Conservation (phyloP, 495 filamentous ascomycete genomes). For the Neurospora discreta region DNA sequence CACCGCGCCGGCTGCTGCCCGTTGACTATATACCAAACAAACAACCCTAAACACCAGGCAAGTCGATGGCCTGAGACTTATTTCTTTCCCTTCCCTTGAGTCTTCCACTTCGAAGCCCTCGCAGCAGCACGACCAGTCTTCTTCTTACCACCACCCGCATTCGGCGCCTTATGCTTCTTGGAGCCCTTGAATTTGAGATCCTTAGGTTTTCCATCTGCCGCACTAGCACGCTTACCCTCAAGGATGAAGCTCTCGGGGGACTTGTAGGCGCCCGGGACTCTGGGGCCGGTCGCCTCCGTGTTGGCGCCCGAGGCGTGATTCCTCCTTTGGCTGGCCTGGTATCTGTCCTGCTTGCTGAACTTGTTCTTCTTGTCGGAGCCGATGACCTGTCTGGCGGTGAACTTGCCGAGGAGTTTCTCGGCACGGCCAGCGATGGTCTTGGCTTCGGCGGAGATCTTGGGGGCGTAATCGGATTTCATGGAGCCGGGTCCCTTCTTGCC, state of each 20-base stretch:
- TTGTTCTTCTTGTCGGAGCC: conserved; percentile 18
- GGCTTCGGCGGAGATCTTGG: conserved; percentile 53
- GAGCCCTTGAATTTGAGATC: conserved; percentile 52
- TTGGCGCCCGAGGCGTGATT: neutral
- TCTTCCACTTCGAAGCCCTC: conserved; percentile 54
- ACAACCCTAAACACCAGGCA: neutral
- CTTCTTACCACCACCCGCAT: conserved; percentile 27
- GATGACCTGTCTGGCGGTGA: conserved; percentile 54
- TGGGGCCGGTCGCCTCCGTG: conserved; percentile 8
- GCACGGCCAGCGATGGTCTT: conserved; percentile 71
- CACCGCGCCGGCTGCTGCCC: no score
- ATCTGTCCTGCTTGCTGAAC: conserved; percentile 12
- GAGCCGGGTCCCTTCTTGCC: conserved; percentile 14
- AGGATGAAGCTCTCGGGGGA: conserved; percentile 66
- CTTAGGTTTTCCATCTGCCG: conserved; percentile 46
- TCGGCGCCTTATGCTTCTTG: conserved; percentile 24
- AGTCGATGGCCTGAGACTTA: neutral
- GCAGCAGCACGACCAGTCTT: conserved; percentile 13
- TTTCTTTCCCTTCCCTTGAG: neutral
- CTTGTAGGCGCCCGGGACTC: conserved; percentile 16
- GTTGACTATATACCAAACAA: neutral
- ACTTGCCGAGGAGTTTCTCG: conserved; percentile 68
- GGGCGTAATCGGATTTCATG: conserved; percentile 40
- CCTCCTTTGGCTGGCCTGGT: conserved; percentile 8
- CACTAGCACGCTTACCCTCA: conserved; percentile 77